A percentile compares a stretch with the other conserved stretches of the same genome.
phyloP scores from a whole-genome alignment of 495 filamentous ascomycete genomes.

The Aspergillus baeticus region DNA sequence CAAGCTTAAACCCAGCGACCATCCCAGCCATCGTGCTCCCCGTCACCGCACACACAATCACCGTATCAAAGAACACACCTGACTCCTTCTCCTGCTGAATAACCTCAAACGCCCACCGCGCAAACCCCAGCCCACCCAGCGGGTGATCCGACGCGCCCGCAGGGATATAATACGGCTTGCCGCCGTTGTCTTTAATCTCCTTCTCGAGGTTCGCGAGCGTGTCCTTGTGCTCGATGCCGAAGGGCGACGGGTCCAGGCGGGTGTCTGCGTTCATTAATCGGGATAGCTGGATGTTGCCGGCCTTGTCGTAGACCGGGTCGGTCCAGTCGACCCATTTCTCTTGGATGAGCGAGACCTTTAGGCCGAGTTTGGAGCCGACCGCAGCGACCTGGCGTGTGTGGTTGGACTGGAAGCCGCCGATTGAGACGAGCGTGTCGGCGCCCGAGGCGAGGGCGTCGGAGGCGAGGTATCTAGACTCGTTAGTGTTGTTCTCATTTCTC shows the following conservation, averaged over 20 bases:
- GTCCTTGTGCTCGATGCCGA: conserved; percentile 61
- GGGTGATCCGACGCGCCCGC: conserved; percentile 65
- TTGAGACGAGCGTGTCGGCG: conserved; percentile 55
- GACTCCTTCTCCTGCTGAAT: conserved; percentile 53
- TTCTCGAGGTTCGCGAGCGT: conserved; percentile 46
- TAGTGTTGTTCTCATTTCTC: neutral
- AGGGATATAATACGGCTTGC: conserved; percentile 63
- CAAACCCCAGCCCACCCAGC: conserved; percentile 64
- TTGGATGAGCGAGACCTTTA: conserved; percentile 56
- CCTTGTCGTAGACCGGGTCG: conserved; percentile 50
- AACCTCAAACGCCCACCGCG: conserved; percentile 63
- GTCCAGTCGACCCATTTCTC: conserved; percentile 62
- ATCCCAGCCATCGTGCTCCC: conserved; percentile 63
- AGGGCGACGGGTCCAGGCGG: conserved; percentile 46
- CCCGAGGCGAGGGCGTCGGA: conserved; percentile 37
- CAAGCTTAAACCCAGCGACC: conserved; percentile 61
- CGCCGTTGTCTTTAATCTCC: conserved; percentile 44
- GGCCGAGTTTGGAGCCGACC: conserved; percentile 49
- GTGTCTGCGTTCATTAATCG: conserved; percentile 61
- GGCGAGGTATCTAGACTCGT: conserved; percentile 3
- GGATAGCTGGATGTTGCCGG: conserved; percentile 63
- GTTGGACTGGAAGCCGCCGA: conserved; percentile 63
- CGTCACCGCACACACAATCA: conserved; percentile 63
- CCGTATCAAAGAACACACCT: conserved; percentile 57
- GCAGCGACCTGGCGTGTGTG: conserved; percentile 64